Conservation (phyloP, 257 asterid genomes). For the Solanum sejunctum region DNA sequence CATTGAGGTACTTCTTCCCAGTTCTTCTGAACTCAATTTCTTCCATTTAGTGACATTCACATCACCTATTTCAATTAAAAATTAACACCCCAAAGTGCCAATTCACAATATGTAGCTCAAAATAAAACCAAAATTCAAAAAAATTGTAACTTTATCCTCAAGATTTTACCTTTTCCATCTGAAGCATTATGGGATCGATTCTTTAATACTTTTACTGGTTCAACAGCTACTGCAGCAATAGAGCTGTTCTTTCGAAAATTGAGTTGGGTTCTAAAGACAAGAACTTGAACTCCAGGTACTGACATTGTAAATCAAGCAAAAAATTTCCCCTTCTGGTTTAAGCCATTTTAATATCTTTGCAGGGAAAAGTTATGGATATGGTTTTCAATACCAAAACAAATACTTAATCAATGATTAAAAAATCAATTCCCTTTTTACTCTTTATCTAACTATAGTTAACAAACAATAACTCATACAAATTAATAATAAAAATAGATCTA, state of each 20-base stretch:
- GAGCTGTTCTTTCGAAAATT: constrained; percentile 1
- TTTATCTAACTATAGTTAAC: too few species aligned
- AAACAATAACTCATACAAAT: too few species aligned
- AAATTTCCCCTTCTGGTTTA: background rate
- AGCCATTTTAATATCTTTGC: background rate
- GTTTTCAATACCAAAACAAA: background rate
- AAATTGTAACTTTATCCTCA: background rate
- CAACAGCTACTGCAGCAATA: constrained; percentile 1
- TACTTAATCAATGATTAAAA: background rate
- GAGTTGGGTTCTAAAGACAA: background rate
- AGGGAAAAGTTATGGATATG: background rate
- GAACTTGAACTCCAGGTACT: constrained; percentile 5
- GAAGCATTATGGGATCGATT: background rate
- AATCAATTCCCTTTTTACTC: too few species aligned
- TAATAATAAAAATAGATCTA: too few species aligned
- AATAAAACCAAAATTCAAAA: background rate
- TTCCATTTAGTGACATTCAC: constrained; percentile 11
- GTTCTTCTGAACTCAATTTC: constrained; percentile 15
- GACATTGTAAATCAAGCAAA: background rate
- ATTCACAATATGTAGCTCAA: background rate
- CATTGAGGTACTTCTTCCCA: constrained; percentile 16
- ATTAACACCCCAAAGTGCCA: background rate
- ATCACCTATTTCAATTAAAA: background rate
- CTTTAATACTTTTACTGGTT: background rate
- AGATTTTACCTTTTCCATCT: constrained; percentile 1